These are phyloP conservation scores for Leptographium flavum DNA, from an alignment of 2,329 filamentous ascomycete genomes.

Conservation along the genomic window DNA sequence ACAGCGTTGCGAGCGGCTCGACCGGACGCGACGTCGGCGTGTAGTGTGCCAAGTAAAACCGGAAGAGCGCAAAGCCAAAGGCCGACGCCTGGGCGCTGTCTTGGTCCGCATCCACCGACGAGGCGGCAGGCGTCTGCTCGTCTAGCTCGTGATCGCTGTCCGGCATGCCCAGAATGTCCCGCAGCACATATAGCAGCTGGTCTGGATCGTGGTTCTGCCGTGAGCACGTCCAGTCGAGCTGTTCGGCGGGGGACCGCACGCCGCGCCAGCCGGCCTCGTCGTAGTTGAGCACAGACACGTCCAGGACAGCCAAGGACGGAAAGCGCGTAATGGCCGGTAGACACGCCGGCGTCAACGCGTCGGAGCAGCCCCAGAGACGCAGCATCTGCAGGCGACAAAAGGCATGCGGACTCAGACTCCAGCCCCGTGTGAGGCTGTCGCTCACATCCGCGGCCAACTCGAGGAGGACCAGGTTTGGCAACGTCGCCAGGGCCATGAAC, in stretches of 20 bases:
- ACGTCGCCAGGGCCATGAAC: constrained; percentile 23
- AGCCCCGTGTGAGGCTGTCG: constrained; percentile 31
- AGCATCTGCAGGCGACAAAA: constrained; percentile 34
- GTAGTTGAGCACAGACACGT: constrained; percentile 20
- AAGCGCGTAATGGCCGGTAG: constrained; percentile 27
- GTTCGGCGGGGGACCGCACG: not conserved
- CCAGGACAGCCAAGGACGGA: constrained; percentile 29
- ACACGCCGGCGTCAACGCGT: constrained; percentile 22
- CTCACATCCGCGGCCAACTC: constrained; percentile 25
- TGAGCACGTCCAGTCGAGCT: not conserved
- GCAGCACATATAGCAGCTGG: not conserved
- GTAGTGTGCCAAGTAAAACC: not conserved
- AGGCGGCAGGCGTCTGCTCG: too few species aligned
- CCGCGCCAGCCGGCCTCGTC: not conserved
- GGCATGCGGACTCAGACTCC: constrained; percentile 27
- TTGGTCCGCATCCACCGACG: too few species aligned
- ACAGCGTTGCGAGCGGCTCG: not conserved
- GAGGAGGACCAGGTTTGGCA: constrained; percentile 32
- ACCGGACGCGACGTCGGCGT: not conserved
- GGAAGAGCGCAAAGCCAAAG: constrained; percentile 5
- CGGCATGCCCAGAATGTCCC: not conserved
- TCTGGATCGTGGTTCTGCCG: not conserved
- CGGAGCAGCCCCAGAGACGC: constrained; percentile 17
- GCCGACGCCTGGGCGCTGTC: too few species aligned
- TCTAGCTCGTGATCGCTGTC: not conserved